Base-by-base conservation (phyloP, 345 rosid species). In the Trapa incisa region DNA sequence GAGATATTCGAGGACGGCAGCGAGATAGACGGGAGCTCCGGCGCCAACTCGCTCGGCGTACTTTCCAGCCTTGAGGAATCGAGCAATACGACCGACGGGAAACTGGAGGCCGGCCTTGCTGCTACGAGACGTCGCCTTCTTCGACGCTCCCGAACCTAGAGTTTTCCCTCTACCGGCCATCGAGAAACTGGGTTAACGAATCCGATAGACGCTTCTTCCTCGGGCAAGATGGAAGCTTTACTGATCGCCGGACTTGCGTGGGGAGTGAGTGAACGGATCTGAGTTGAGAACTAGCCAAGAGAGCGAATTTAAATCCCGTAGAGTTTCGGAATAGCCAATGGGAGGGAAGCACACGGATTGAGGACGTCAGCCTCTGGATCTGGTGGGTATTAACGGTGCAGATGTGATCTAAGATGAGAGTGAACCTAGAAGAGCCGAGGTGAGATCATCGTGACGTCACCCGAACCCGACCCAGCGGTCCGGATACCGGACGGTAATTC, bases 121-220 rank as follows among this genome's bases (percentile, higher is more conserved):
- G 70, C 98, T 92, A 70, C 98, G 85, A n/a, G 96, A 92, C 4
- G 89, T 89, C 1, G 98, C 92, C 85, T 92, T 92, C 84, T 89
- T 92, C 29, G 91, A 36, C 17, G 84, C 87, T 1, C 96, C 88
- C 2, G 96, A 92, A 63, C 96, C 96, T 0, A 92, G 85, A 50
- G 89, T 86, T 64, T 92, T 92, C 13, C 98, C 98, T 47, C 96
- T 81, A 56, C 96, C 98, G 12, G 98, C 98, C 96, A 92, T 92
- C 57, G 16, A 33, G 57, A 57, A 45, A 1, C 52, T 4, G 6
- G 10, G 62, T 22, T 6, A 2, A 0, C 8, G 12, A 48, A 15
- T n/a, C n/a, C 58, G 32, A 53, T 17, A 9, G 58, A 22, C n/a
- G 58, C 4, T 33, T 3, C 15, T 33, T 3, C 15, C 37, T n/a